Conservation (phyloP, 345 rosid genomes). For the Populus tremula region DNA sequence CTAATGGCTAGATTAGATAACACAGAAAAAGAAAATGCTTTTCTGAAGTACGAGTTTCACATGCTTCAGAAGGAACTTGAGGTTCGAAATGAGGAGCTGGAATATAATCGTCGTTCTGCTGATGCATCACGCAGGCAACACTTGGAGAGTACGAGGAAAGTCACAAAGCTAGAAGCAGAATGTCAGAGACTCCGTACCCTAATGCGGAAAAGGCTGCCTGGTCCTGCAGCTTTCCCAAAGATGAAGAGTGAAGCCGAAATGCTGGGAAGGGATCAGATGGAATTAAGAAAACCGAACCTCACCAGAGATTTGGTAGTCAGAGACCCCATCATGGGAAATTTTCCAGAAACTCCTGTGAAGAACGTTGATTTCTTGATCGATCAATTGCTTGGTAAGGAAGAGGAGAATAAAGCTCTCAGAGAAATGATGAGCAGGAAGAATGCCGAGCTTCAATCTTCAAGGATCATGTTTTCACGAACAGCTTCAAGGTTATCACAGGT, state of each 20-base stretch:
- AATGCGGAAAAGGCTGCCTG: conserved; percentile 59
- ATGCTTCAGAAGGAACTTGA: conserved; percentile 83
- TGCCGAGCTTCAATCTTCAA: conserved; percentile 49
- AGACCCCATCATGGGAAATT: conserved; percentile 26
- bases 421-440: conserved; percentile 56
- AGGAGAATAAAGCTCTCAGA: conserved; percentile 73
- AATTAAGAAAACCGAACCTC: conserved; percentile 41
- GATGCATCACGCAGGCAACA: conserved; percentile 65
- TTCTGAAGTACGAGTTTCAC: conserved; percentile 74
- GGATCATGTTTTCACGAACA: conserved; percentile 48
- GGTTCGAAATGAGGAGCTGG: conserved; percentile 73
- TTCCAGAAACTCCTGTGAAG: conserved; percentile 39
- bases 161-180: conserved; percentile 72
- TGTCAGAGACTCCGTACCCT: conserved; percentile 65
- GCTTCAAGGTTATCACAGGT: conserved; percentile 46
- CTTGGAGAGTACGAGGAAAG: conserved; percentile 55
- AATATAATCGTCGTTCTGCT: conserved; percentile 56
- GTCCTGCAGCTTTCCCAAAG: conserved; percentile 42
- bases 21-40: conserved; percentile 79
- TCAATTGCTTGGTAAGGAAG: conserved; percentile 52
- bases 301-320: conserved; percentile 48
- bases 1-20: conserved; percentile 64
- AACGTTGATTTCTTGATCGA: conserved; percentile 49
- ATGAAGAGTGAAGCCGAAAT: conserved; percentile 50
- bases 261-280: conserved; percentile 36